A percentile compares a stretch with the other conserved stretches of the same genome.
Conservation (phyloP, 768 basidiomycete species). For the Butyriboletus loyo region DNA sequence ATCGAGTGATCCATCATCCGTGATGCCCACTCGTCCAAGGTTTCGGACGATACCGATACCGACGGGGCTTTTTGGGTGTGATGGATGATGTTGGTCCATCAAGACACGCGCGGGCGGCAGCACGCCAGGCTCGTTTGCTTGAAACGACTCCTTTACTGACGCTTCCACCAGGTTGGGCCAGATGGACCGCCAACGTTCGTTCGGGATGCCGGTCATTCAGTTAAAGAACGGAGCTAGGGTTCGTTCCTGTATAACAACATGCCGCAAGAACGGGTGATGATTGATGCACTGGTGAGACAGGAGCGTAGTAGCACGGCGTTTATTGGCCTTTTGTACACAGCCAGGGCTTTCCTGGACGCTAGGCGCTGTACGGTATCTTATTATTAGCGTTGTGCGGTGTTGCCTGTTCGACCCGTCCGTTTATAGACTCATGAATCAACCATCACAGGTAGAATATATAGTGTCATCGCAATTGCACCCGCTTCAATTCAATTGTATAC, state of each 20-base stretch:
- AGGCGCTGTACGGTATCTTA: background rate
- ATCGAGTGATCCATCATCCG: no score
- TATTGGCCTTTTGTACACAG: background rate
- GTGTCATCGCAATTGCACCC: background rate
- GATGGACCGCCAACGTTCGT: background rate
- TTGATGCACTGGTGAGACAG: no score
- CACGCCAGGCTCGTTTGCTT: background rate
- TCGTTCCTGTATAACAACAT: background rate
- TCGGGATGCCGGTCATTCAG: background rate
- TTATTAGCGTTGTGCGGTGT: background rate
- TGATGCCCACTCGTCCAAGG: background rate
- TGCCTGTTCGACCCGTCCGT: background rate
- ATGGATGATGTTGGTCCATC: background rate
- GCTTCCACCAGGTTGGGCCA: no score
- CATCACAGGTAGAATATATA: background rate
- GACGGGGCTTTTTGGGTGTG: background rate
- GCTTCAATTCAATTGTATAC: background rate
- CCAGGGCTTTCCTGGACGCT: background rate
- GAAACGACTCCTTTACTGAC: background rate
- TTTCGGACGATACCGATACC: background rate
- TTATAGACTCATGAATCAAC: background rate
- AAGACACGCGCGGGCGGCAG: background rate
- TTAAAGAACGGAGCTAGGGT: no score
- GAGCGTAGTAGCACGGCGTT: no score
- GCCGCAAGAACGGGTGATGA: no score